Base-by-base conservation (phyloP, 345 rosid species). In the Clausena lansium region DNA sequence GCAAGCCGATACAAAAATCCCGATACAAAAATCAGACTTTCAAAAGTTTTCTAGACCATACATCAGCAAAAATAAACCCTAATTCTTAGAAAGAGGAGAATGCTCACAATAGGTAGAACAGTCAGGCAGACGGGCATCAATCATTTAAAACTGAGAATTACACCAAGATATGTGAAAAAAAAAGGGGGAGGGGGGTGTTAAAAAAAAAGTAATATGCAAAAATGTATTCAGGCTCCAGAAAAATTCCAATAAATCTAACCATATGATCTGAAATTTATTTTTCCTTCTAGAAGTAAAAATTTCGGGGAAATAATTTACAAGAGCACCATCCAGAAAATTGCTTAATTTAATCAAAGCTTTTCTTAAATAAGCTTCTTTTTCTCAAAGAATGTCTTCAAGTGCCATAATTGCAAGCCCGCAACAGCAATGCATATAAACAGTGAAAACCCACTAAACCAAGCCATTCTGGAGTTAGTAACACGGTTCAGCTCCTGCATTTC, bases 351-450 rank as follows among this genome's bases (percentile, higher is more conserved):
- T 52, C 4, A 20, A 33, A 9, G 22, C 61, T 41, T 64, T n/a
- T 52, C 67, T 85, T 83, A 96, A 59, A 96, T 96, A 77, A 96
- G 88, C 87, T 94, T 94, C 93, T 91, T 92, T 84, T 94, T 96
- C 92, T 96, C 87, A 77, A 94, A 96, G 88, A 94, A 96, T 47
- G 88, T 88, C 92, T 94, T 94, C 88, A 96, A 82, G 79, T 96
- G 99, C 92, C 98, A 79, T 41, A 86, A 84, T 76, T 96, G 99
- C 87, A 96, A 28, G 32, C 93, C 98, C 3, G 97, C 98, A 20
- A 94, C 98, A 28, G 97, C 88, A 61, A 94, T 66, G 89, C 94
- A 91, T 35, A 96, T 88, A 54, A 86, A 63, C 22, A 94, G 93
- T 0, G 98, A 94, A 32, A 96, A 87, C 20, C 91, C 67, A 80